phyloP scores from a whole-genome alignment of 2,329 filamentous ascomycete genomes.

The Nemania abortiva region DNA sequence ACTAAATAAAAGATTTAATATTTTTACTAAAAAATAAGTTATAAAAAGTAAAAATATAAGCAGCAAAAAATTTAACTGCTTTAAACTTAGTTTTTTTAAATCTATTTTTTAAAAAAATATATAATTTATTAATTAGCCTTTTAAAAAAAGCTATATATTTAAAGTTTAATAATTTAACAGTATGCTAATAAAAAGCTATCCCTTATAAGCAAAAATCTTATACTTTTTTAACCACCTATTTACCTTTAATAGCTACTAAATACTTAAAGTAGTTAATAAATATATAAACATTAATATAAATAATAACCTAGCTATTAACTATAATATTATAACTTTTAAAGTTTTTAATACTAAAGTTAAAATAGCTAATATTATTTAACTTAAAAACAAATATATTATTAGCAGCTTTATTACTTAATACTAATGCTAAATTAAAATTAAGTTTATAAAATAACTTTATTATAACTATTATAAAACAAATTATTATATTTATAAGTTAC shows the following conservation, averaged over 20 bases:
- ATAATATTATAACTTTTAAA: neutral
- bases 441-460: too few relatives aligned
- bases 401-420: neutral
- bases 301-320: neutral
- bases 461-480: too few relatives aligned
- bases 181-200: slow-evolving; percentile 1
- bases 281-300: neutral
- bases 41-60: neutral
- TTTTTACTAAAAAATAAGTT: neutral
- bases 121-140: neutral
- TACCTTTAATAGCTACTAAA: neutral
- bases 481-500: too few relatives aligned
- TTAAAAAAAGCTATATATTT: neutral
- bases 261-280: slow-evolving; percentile 3
- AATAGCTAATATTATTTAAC: slow-evolving; percentile 6
- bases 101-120: neutral
- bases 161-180: neutral
- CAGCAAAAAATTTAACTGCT: neutral
- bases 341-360: neutral
- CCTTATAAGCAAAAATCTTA: neutral
- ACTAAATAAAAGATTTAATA: neutral
- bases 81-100: neutral
- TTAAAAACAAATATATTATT: neutral
- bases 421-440: too few relatives aligned
- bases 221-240: neutral